Percentiles rank a stretch among this genome's conserved stretches.
Conservation (phyloP, 345 rosid species). For the Eutrema yunnanense region DNA sequence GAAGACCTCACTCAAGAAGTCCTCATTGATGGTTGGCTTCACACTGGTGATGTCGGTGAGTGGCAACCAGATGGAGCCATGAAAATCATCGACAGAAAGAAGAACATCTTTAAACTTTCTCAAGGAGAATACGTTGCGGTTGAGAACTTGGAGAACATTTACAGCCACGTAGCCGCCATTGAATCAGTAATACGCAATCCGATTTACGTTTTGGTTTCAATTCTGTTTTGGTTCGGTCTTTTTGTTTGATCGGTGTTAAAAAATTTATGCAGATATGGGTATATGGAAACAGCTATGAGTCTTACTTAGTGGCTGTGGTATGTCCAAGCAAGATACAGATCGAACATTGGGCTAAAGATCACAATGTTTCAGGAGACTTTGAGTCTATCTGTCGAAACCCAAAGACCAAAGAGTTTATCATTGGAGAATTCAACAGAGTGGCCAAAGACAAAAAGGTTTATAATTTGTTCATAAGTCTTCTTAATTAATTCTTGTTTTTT, state of each 20-base stretch:
- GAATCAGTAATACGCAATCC: constrained; percentile 50
- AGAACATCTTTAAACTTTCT: constrained; percentile 92
- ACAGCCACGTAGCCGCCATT: constrained; percentile 47
- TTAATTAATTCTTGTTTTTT: not conserved
- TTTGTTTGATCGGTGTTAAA: not conserved
- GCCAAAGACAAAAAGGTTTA: constrained; percentile 79
- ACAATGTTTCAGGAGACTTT: constrained; percentile 59
- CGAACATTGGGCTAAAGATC: constrained; percentile 73
- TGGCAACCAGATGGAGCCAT: constrained; percentile 97
- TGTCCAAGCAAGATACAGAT: constrained; percentile 78
- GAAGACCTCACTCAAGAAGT: constrained; percentile 88
- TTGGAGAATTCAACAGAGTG: constrained; percentile 61
- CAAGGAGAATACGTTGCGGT: constrained; percentile 99
- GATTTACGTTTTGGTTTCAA: not conserved
- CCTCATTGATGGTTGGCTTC: constrained; percentile 88
- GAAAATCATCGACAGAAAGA: constrained; percentile 90
- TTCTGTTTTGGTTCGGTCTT: not conserved
- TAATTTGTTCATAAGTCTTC: not conserved
- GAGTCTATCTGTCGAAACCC: constrained; percentile 58
- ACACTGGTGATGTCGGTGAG: constrained; percentile 98
- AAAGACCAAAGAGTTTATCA: constrained; percentile 56
- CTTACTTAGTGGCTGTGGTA: constrained; percentile 78
- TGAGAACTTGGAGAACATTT: constrained; percentile 91
- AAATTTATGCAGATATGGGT: constrained; percentile 66
- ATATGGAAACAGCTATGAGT: constrained; percentile 94